A percentile compares a stretch with the other conserved stretches of the same genome.
Conservation (phyloP, 441 rosid species). For the Erodium texanum region DNA sequence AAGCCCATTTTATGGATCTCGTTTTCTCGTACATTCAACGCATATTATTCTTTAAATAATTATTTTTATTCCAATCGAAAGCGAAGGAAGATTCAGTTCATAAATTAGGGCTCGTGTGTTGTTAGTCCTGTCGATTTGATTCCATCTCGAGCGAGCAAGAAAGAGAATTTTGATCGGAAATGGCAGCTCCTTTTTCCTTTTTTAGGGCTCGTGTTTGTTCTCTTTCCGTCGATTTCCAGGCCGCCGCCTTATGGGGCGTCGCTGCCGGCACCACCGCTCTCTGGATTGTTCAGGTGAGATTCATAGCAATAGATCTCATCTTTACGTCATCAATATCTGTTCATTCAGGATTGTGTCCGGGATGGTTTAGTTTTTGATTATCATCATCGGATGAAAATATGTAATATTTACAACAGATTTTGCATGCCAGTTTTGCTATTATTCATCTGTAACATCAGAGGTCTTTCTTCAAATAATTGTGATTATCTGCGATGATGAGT, state of each 20-base stretch:
- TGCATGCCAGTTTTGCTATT: too few relatives aligned
- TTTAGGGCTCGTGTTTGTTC: slow-evolving; percentile 40
- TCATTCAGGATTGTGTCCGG: not conserved
- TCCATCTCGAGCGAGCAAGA: slow-evolving; percentile 12
- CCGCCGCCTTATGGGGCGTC: slow-evolving; percentile 77
- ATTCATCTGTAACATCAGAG: too few relatives aligned
- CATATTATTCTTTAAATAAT: not conserved
- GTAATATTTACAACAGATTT: too few relatives aligned
- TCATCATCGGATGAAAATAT: not conserved
- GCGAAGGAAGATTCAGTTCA: slow-evolving; percentile 2
- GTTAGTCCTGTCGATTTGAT: not conserved
- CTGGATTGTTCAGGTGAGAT: slow-evolving; percentile 55
- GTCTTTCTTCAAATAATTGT: too few relatives aligned
- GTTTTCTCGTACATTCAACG: not conserved
- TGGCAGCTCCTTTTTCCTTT: slow-evolving; percentile 50
- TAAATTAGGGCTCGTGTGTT: not conserved
- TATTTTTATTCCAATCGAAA: not conserved
- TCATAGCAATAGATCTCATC: not conserved
- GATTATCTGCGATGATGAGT: too few relatives aligned
- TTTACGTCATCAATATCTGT: not conserved
- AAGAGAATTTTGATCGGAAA: slow-evolving; percentile 17
- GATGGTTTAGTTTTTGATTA: not conserved
- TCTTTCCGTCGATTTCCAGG: slow-evolving; percentile 48
- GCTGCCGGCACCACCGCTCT: slow-evolving; percentile 63
- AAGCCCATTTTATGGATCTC: not conserved